Conservation (phyloP, 148 eudicot species). For the Fagopyrum tataricum region DNA sequence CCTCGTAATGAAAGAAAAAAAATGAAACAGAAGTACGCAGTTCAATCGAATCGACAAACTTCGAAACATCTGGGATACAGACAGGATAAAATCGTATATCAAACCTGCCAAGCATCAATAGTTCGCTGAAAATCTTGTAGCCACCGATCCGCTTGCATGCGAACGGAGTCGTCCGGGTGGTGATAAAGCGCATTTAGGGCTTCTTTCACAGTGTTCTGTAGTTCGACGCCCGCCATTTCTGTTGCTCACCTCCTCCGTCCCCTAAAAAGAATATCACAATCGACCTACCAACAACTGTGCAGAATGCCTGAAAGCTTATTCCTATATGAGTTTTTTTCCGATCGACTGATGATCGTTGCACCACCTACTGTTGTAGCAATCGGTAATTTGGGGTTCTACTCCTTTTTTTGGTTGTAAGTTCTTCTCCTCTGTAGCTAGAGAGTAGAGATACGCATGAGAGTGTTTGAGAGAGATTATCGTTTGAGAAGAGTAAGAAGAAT, state of each 20-base stretch:
- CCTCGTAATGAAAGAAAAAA: not conserved
- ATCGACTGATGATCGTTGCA: constrained; percentile 2
- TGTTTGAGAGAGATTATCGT: not conserved
- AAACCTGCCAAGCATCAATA: constrained; percentile 97
- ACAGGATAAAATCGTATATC: not conserved
- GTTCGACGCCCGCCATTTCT: constrained; percentile 47
- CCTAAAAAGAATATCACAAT: not conserved
- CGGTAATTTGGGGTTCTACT: not conserved
- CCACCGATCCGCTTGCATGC: constrained; percentile 98
- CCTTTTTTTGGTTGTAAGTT: not conserved
- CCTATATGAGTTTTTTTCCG: not conserved
- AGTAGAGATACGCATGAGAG: not conserved
- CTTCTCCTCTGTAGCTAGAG: not conserved
- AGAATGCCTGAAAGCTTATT: not conserved
- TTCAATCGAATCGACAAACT: not conserved
- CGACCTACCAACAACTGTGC: not conserved
- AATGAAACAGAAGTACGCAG: not conserved
- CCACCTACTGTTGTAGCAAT: not conserved
- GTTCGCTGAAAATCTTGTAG: constrained; percentile 92
- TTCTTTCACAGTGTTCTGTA: constrained; percentile 87
- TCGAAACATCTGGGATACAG: not conserved
- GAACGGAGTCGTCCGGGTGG: constrained; percentile 87
- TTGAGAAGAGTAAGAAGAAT: not conserved
- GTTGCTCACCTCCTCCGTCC: not conserved
- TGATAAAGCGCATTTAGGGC: constrained; percentile 95